Evolutionary conservation across 2,329 filamentous ascomycete species (phyloP), one percentile per base, ranked within the genome.

Genomic region (Diaporthe sp.): DNA sequence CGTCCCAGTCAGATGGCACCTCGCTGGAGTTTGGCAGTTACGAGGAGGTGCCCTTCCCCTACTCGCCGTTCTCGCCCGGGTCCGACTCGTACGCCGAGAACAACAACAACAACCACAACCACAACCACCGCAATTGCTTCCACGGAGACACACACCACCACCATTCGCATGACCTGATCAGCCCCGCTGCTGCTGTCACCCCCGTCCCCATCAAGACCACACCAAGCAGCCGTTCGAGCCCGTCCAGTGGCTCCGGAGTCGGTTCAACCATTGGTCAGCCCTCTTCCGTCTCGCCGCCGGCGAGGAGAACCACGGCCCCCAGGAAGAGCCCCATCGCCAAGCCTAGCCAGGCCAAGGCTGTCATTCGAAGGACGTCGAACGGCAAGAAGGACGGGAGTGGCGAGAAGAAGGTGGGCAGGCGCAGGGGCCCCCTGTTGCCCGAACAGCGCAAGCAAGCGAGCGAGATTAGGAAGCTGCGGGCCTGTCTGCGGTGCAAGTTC

Each of bases 391-490:
- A 97, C 78, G 90, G 90, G 17, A 89, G 89, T 13, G 86, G 86
- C 51, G 96, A 98, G 89, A 98, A 98, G 90, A 96, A 96, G 84
- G 94, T 98, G 75, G 96, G 96, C 65, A 92, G 95, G 81, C 92
- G 96, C 85, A 94, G 94, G 83, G 96, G 96, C 47, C 96, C 96
- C 74, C 90, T 98, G 78, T 89, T 95, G 80, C 95, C 96, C 15
- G 96, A 98, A 83, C 96, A 98, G 87, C 91, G 96, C 78, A 97
- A 98, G 86, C 96, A 98, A 84, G 96, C 96, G 35, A 97, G 96
- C 80, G 96, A 98, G 85, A 98, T 98, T 82, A 92, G 96, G 83
- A 98, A 98, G 85, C 88, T 98, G 79, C 91, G 96, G 81, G 96
- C 96, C 63, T 98, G 96, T 83, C 88, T 98, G 79, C 93, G 96